Percentiles rank a stretch among this genome's conserved stretches.
Evolutionary conservation across 306 rosid genomes (phyloP).

Genomic region (Herpetospermum pedunculosum): DNA sequence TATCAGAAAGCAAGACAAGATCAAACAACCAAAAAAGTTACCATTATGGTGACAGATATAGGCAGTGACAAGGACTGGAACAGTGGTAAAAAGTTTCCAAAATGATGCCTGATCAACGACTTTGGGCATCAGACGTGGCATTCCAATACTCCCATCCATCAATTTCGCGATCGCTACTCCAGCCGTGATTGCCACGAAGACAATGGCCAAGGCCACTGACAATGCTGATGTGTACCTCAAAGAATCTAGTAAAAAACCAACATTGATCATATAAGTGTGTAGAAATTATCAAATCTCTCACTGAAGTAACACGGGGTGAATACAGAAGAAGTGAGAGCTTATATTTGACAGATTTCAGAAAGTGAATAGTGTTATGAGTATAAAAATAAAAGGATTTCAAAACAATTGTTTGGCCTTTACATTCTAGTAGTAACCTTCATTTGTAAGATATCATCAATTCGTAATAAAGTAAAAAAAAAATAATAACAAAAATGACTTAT

Average conservation of each 20-base stretch:
- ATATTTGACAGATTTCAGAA: not conserved
- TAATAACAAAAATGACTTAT: not conserved
- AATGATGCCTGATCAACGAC: conserved; percentile 37
- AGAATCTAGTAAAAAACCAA: conserved; percentile 32
- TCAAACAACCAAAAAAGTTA: conserved; percentile 10
- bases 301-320: not conserved
- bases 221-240: conserved; percentile 55
- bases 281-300: not conserved
- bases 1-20: not conserved
- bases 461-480: not conserved
- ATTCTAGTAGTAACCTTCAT: not conserved
- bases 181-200: conserved; percentile 47
- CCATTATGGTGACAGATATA: conserved; percentile 61
- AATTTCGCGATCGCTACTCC: conserved; percentile 36
- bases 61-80: conserved; percentile 55
- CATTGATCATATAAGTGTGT: not conserved
- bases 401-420: not conserved
- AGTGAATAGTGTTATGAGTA: not conserved
- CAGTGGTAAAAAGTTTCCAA: conserved; percentile 56
- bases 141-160: conserved; percentile 36
- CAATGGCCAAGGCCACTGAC: conserved; percentile 49
- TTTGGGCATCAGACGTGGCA: conserved; percentile 46
- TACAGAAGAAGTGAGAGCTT: not conserved
- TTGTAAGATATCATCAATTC: not conserved
- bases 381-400: not conserved